Base-by-base conservation (phyloP, 1,284 basidiomycete species). In the Tilletia indica region DNA sequence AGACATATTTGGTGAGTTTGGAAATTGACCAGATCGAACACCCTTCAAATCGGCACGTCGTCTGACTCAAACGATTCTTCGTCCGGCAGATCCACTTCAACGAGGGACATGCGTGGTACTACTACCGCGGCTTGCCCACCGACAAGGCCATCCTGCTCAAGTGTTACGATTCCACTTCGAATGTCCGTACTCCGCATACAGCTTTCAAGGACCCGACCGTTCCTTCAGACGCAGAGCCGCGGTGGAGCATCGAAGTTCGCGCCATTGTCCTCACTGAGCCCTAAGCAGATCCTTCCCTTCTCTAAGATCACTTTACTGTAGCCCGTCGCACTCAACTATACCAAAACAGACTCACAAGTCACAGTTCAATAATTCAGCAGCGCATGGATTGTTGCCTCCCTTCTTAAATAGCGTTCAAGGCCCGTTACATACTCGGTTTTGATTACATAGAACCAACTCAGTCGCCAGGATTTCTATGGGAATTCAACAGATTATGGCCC, bases 71-170 rank as follows among this genome's bases (percentile, higher is more conserved):
- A 9, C 42, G 42, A 5, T 14, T 8, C 42, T 88, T 45, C 25
- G 25, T 42, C 34, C 19, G 9, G 71, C 85, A 86, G 36, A 88
- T 91, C 47, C 86, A 85, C 80, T 87, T 86, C 77, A 89, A 87
- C 79, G 84, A 87, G 2, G 83, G 86, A 42, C 89, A 91, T 73
- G 85, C 85, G 77, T 91, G 90, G 90, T 89, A 89, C 81, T 91
- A 91, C 81, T 73, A 90, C 68, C 84, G 85, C 56, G 89, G 89
- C 0, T 87, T 91, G 87, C 86, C 85, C 12, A 88, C 90, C 0
- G 88, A 90, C 38, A 90, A 91, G 81, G 80, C 88, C 56, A 87
- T 90, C 45, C 80, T 91, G 42, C 89, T 91, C 79, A 91, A 91
- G 84, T 91, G 90, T 89, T 91, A 73, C 68, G 89, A 82, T 39